Percentiles rank a stretch among this genome's conserved stretches.
phyloP scores from a whole-genome alignment of 2,329 filamentous ascomycete species.

The Colletotrichum sp. region DNA sequence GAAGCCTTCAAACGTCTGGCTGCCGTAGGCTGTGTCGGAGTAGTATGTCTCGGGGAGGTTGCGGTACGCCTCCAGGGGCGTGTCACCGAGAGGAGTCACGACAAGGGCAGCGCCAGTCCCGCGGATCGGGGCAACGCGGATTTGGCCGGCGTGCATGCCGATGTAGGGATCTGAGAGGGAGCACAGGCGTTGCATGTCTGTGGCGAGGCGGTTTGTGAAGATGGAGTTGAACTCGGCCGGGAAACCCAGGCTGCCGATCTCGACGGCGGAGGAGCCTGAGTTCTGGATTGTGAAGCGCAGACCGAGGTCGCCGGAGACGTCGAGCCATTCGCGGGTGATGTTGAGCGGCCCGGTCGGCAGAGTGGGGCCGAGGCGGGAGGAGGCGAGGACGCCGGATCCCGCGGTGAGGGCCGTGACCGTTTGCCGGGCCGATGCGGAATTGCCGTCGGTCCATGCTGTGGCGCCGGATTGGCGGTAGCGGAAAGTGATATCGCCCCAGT shows the following conservation, averaged over 20 bases:
- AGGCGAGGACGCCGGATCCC: conserved; percentile 35
- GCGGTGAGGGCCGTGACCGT: conserved; percentile 36
- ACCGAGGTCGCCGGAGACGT: conserved; percentile 52
- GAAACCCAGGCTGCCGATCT: conserved; percentile 62
- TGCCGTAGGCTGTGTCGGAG: conserved; percentile 47
- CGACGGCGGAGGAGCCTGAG: conserved; percentile 39
- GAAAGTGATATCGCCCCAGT: conserved; percentile 63
- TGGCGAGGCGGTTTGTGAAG: conserved; percentile 55
- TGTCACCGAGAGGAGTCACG: conserved; percentile 54
- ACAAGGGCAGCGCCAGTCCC: conserved; percentile 59
- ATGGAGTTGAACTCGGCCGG: conserved; percentile 68
- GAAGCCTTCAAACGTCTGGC: conserved; percentile 63
- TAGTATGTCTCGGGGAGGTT: conserved; percentile 51
- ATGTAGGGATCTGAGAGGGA: conserved; percentile 64
- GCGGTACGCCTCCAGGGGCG: conserved; percentile 57
- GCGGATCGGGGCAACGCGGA: conserved; percentile 54
- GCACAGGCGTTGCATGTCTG: conserved; percentile 54
- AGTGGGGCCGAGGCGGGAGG: conserved; percentile 45
- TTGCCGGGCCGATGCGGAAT: conserved; percentile 48
- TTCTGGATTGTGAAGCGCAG: conserved; percentile 58
- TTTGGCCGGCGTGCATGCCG: conserved; percentile 61
- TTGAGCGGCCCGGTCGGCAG: conserved; percentile 44
- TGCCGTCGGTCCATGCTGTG: conserved; percentile 47
- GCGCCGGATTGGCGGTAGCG: conserved; percentile 51
- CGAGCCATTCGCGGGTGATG: conserved; percentile 57